phyloP scores from a whole-genome alignment of 345 rosid genomes.

The Fremontodendron californicum region DNA sequence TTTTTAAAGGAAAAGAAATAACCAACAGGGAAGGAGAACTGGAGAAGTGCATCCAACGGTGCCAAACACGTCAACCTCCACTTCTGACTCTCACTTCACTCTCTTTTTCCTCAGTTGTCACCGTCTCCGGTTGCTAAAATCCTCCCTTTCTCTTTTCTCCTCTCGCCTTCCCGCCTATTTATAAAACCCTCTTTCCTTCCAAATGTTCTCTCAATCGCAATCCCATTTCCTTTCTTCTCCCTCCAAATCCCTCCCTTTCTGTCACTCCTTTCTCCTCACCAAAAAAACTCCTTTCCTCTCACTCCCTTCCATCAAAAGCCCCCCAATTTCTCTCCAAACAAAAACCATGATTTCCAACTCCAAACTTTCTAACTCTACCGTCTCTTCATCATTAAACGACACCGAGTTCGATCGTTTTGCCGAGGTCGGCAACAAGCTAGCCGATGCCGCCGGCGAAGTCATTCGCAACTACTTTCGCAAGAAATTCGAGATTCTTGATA shows the following conservation, averaged over 20 bases:
- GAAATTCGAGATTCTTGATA: constrained; percentile 77
- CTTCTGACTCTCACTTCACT: not conserved
- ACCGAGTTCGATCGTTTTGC: constrained; percentile 49
- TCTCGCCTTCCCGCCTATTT: constrained; percentile 27
- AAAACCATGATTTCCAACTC: constrained; percentile 36
- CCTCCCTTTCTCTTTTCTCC: not conserved
- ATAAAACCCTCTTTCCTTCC: constrained; percentile 9
- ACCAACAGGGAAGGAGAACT: too few relatives aligned
- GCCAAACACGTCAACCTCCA: too few relatives aligned
- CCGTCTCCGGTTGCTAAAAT: not conserved
- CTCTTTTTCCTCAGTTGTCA: not conserved
- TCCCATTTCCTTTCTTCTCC: constrained; percentile 11
- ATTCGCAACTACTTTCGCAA: constrained; percentile 76
- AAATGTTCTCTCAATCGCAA: constrained; percentile 29
- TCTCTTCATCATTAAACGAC: constrained; percentile 12
- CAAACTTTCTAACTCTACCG: constrained; percentile 15
- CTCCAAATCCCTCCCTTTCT: not conserved
- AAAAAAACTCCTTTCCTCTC: not conserved
- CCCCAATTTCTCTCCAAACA: constrained; percentile 13
- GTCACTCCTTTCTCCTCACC: not conserved
- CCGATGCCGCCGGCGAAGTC: constrained; percentile 87
- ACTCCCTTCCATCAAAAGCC: constrained; percentile 14
- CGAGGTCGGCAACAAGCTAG: constrained; percentile 55
- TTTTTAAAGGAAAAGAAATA: too few relatives aligned
- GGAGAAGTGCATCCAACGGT: too few relatives aligned